These are phyloP conservation scores for Psilocybe azurescens DNA, from an alignment of 768 basidiomycete genomes.

Conservation along the genomic window DNA sequence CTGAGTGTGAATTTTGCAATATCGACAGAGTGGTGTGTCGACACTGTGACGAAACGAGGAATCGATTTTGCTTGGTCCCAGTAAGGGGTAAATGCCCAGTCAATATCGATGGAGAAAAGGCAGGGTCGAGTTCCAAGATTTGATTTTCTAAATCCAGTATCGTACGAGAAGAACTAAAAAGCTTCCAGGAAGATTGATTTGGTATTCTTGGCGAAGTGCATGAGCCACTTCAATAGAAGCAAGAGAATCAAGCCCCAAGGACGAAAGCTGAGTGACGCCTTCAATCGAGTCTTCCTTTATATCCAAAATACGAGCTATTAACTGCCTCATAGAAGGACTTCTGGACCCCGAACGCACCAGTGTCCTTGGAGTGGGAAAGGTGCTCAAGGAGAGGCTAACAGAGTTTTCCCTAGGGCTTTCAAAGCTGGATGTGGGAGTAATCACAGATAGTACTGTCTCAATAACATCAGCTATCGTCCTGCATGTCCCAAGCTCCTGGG, in stretches of 20 bases:
- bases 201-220: slow-evolving; percentile 45
- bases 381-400: slow-evolving; percentile 17
- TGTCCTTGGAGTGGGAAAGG: slow-evolving; percentile 41
- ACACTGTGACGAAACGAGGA: neutral
- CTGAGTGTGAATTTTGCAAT: slow-evolving; percentile 39
- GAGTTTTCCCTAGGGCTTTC: neutral
- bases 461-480: slow-evolving; percentile 42
- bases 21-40: slow-evolving; percentile 12
- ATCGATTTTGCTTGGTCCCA: neutral
- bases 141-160: slow-evolving; percentile 38
- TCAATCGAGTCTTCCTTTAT: slow-evolving; percentile 39
- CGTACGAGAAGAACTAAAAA: slow-evolving; percentile 49
- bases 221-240: slow-evolving; percentile 66
- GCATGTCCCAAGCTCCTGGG: slow-evolving; percentile 35
- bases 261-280: slow-evolving; percentile 51
- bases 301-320: slow-evolving; percentile 26
- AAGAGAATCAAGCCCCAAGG: slow-evolving; percentile 68
- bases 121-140: slow-evolving; percentile 27
- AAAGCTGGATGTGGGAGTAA: neutral
- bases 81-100: neutral
- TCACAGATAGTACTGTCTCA: slow-evolving; percentile 28
- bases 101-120: neutral
- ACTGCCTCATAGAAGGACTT: slow-evolving; percentile 12
- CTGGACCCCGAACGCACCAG: slow-evolving; percentile 28
- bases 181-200: slow-evolving; percentile 46